phyloP scores from a whole-genome alignment of 2,329 filamentous ascomycete genomes.

The Clarireedia paspali region DNA sequence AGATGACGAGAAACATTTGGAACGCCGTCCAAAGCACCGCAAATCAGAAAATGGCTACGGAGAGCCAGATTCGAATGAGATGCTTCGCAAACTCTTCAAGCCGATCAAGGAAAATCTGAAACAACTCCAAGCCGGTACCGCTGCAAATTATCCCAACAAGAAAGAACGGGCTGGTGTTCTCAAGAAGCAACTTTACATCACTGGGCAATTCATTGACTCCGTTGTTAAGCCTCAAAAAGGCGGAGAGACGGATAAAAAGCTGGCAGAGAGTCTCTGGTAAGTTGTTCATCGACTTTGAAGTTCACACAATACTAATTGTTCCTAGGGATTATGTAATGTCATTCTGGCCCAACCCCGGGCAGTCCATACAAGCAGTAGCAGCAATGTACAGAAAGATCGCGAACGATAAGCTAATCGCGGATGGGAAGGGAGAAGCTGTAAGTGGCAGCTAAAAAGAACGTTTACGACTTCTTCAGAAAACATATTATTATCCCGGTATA shows the following conservation, averaged over 20 bases:
- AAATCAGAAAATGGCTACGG: slow-evolving; percentile 41
- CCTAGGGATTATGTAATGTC: slow-evolving; percentile 28
- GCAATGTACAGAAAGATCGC: slow-evolving; percentile 27
- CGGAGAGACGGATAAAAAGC: slow-evolving; percentile 18
- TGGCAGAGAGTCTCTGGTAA: slow-evolving; percentile 28
- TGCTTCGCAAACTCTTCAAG: slow-evolving; percentile 34
- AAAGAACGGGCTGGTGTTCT: slow-evolving; percentile 55
- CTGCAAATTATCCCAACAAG: slow-evolving; percentile 53
- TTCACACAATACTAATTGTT: slow-evolving; percentile 13
- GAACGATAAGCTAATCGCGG: slow-evolving; percentile 6
- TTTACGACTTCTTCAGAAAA: neutral
- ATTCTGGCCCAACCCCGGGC: slow-evolving; percentile 27
- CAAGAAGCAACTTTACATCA: slow-evolving; percentile 51
- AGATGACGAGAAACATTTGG: slow-evolving; percentile 40
- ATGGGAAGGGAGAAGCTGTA: neutral
- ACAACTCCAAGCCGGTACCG: slow-evolving; percentile 51
- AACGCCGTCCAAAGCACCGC: slow-evolving; percentile 43
- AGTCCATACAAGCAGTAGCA: slow-evolving; percentile 20
- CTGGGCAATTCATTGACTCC: slow-evolving; percentile 54
- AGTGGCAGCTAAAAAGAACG: neutral
- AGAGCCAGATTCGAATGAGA: slow-evolving; percentile 12
- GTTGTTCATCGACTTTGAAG: slow-evolving; percentile 3
- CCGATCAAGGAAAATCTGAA: slow-evolving; percentile 54
- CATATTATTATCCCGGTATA: neutral
- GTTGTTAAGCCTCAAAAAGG: slow-evolving; percentile 12